Evolutionary conservation across 2,329 filamentous ascomycete species (phyloP), one percentile per base, ranked within the genome.

Genomic region (Paracorniculantispora psalliotae): DNA sequence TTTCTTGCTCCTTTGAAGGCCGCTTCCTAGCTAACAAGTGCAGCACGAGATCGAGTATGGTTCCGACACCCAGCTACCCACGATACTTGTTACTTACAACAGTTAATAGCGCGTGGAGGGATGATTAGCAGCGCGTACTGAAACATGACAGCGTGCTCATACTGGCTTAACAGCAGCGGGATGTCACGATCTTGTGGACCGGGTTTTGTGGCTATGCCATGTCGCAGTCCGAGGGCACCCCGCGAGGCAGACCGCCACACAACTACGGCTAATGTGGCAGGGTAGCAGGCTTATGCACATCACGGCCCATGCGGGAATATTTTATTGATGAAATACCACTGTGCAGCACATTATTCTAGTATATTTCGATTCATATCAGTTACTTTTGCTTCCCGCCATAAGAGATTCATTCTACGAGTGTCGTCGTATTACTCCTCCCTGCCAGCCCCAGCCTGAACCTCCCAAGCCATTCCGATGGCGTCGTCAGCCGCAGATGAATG

Each of bases 111-210:
- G 25, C 50, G 25, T 23, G 21, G 8, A 43, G 50, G 10, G 50
- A 53, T 21, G 37, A 44, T 23, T 53, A 25, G 37, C 4, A 21
- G 25, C 17, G 9, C 4, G 17, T 30, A 9, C 21, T 37, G 33
- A 30, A 21, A 33, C 17, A n/a, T 10, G 37, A 17, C 3, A 53
- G 30, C 4, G 17, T 17, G 23, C 37, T 21, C 26, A 8, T 9
- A 25, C 3, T 63, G 56, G 47, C 21, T 23, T 52, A 55, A 19
- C 56, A 61, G 28, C 46, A 63, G 61, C 62, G 61, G 52, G 26
- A 47, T 47, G 47, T 17, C 25, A 15, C 21, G 50, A 43, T 30
- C n/a, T 17, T 44, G 50, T 43, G 50, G 50, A 30, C 15, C 33
- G 15, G 21, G 17, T 26, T 43, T 21, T 43, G 50, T 53, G 50